phyloP scores from a whole-genome alignment of 495 filamentous ascomycete genomes.

The Amorphotheca resinae region DNA sequence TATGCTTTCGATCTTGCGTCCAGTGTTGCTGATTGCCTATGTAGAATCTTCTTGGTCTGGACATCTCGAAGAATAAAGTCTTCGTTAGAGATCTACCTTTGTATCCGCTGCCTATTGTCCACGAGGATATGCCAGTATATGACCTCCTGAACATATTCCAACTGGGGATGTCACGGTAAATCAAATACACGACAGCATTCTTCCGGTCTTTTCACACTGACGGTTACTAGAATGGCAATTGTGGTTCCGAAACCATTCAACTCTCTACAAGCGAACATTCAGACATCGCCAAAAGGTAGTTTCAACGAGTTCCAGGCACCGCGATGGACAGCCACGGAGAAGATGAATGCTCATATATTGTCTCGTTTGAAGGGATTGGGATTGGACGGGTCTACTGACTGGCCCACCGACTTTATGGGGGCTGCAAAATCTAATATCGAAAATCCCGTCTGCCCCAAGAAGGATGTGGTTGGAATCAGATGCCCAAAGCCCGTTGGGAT shows the following conservation, averaged over 20 bases:
- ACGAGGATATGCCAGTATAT: conserved; percentile 12
- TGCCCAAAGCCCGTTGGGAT: conserved; percentile 15
- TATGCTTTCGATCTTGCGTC: neutral
- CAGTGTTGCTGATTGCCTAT: neutral
- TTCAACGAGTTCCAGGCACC: neutral
- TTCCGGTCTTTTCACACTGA: neutral
- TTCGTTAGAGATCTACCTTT: conserved; percentile 14
- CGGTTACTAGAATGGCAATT: conserved; percentile 13
- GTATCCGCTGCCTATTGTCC: conserved; percentile 16
- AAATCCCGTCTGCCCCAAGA: neutral
- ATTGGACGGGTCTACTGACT: too few species aligned
- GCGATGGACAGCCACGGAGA: conserved; percentile 8
- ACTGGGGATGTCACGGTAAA: conserved; percentile 15
- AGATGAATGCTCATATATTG: conserved; percentile 3
- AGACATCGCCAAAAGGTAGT: neutral
- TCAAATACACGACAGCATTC: neutral
- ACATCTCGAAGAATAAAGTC: neutral
- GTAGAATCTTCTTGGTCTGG: conserved; percentile 18
- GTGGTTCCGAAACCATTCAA: conserved; percentile 7
- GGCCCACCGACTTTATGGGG: neutral
- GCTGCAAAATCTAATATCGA: neutral
- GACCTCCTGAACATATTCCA: conserved; percentile 18
- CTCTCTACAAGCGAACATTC: neutral
- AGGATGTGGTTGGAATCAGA: conserved; percentile 3
- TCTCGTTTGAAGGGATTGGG: conserved; percentile 5